These are phyloP conservation scores for Gossypium stocksii DNA, from an alignment of 345 rosid species.

Conservation along the genomic window DNA sequence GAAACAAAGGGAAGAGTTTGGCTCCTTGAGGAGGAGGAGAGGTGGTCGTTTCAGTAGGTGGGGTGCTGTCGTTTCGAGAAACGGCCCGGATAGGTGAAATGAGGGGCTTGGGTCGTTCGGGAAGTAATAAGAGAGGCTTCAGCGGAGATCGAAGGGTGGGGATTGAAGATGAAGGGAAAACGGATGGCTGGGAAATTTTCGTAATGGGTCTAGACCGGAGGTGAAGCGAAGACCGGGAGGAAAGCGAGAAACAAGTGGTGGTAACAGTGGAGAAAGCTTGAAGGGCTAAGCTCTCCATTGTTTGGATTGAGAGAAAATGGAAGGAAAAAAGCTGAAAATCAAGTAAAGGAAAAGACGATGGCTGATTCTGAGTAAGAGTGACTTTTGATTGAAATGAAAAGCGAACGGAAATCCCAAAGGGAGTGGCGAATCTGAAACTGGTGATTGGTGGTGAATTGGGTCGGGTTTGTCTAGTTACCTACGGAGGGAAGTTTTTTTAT, in stretches of 20 bases:
- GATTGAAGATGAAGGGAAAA: constrained; percentile 11
- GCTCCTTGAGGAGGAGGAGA: constrained; percentile 50
- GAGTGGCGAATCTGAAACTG: neutral
- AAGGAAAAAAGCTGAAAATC: constrained; percentile 1
- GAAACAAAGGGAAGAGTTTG: constrained; percentile 51
- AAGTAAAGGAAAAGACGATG: neutral
- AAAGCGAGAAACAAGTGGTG: constrained; percentile 26
- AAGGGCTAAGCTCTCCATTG: constrained; percentile 73
- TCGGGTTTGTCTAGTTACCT: neutral
- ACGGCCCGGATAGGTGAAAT: constrained; percentile 29
- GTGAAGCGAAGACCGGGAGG: constrained; percentile 40
- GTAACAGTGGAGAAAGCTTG: constrained; percentile 47
- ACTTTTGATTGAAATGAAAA: neutral
- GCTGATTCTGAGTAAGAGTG: neutral
- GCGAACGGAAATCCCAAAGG: constrained; percentile 11
- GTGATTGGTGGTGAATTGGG: neutral
- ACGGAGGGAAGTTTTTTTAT: neutral
- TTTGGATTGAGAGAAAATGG: constrained; percentile 6
- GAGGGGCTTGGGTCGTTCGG: constrained; percentile 20
- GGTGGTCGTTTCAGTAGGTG: neutral
- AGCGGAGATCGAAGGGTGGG: constrained; percentile 18
- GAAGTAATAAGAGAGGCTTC: constrained; percentile 20
- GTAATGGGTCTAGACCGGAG: constrained; percentile 36
- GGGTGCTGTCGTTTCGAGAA: constrained; percentile 21
- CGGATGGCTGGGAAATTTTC: constrained; percentile 35